These are phyloP conservation scores for Tetrahymena thermophila DNA, from an alignment of 73 alveolate species.

Conservation along the genomic window DNA sequence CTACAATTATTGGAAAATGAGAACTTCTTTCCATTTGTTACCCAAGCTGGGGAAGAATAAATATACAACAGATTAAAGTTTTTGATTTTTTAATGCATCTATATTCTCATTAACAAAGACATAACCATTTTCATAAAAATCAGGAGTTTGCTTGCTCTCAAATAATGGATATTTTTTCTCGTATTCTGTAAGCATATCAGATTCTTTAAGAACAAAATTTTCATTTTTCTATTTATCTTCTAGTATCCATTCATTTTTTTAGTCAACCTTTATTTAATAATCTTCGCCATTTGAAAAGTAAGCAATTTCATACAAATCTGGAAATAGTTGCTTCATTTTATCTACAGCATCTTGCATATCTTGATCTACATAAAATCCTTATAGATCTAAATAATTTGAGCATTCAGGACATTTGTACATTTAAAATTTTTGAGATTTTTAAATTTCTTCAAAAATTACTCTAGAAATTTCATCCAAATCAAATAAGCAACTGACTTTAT, in stretches of 20 bases:
- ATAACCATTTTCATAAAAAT: neutral
- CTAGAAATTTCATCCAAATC: neutral
- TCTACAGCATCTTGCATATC: neutral
- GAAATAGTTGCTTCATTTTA: neutral
- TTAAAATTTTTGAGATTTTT: neutral
- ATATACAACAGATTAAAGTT: neutral
- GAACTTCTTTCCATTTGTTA: neutral
- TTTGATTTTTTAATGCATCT: neutral
- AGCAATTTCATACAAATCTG: neutral
- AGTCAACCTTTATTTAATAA: neutral
- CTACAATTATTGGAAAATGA: neutral
- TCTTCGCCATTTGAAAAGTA: neutral
- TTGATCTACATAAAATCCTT: neutral
- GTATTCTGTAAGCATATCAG: neutral
- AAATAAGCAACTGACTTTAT: neutral
- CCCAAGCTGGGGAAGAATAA: neutral
- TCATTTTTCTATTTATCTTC: neutral
- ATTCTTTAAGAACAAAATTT: neutral
- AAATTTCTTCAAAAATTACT: neutral
- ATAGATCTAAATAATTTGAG: neutral
- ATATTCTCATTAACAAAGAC: neutral
- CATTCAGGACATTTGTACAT: neutral
- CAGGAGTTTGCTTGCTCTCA: neutral
- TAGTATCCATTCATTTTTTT: neutral
- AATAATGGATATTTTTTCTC: neutral